Evolutionary conservation across 345 rosid genomes (phyloP).

Genomic region (Salix dunnii): DNA sequence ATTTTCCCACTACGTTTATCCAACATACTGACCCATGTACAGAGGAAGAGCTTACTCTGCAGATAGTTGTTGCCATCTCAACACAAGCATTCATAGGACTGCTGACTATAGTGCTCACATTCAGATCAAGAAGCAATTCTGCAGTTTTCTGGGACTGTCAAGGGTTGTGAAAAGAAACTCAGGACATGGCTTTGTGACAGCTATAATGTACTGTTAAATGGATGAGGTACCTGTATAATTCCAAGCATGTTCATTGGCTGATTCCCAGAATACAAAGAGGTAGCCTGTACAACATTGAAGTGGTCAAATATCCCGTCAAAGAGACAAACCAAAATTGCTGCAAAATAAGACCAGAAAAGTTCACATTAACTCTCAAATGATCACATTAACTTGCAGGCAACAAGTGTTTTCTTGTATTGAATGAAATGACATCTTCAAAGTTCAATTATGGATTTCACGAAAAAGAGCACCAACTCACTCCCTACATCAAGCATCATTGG

Average conservation of each 20-base stretch:
- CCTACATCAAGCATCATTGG: background rate
- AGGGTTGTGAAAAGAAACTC: slow-evolving; percentile 20
- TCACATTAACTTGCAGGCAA: background rate
- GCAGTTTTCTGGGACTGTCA: slow-evolving; percentile 88
- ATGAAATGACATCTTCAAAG: background rate
- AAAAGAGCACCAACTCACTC: background rate
- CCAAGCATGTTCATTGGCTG: slow-evolving; percentile 79
- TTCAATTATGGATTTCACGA: background rate
- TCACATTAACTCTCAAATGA: background rate
- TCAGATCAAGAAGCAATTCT: slow-evolving; percentile 83
- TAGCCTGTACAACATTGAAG: slow-evolving; percentile 37
- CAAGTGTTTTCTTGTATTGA: background rate
- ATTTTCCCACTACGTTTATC: background rate
- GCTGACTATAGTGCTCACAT: slow-evolving; percentile 57
- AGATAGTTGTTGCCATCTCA: slow-evolving; percentile 59
- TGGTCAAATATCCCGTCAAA: background rate
- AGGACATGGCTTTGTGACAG: slow-evolving; percentile 6
- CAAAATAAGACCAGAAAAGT: background rate
- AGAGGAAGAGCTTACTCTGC: slow-evolving; percentile 44
- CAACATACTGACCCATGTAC: background rate
- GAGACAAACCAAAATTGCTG: background rate
- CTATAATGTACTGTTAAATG: background rate
- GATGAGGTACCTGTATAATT: slow-evolving; percentile 61
- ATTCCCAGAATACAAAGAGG: slow-evolving; percentile 32
- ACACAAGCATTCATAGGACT: slow-evolving; percentile 50